Percentiles rank a stretch among this genome's conserved stretches.
phyloP scores from a whole-genome alignment of 805 yeast genomes.

The Candida glaebosa region DNA sequence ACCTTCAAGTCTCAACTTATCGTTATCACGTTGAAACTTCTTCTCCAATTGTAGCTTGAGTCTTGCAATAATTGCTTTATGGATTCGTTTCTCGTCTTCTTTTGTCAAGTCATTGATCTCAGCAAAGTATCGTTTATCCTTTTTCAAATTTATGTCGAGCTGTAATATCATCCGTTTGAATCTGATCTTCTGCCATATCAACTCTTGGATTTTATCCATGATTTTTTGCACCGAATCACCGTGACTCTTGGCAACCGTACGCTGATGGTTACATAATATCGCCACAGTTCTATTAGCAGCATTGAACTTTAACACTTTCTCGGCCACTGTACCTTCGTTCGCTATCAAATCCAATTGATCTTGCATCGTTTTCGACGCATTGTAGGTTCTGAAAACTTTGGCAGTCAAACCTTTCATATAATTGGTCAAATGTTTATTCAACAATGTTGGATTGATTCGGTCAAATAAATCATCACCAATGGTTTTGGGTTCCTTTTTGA shows the following conservation, averaged over 20 bases:
- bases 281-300: conserved; percentile 97
- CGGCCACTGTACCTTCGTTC: conserved; percentile 84
- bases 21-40: conserved; percentile 74
- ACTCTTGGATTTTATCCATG: conserved; percentile 70
- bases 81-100: conserved; percentile 60
- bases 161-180: conserved; percentile 65
- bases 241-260: conserved; percentile 84
- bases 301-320: conserved; percentile 81
- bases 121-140: conserved; percentile 56
- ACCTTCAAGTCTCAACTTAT: conserved; percentile 58
- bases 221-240: conserved; percentile 78
- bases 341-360: conserved; percentile 82
- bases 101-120: conserved; percentile 65
- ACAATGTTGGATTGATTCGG: conserved; percentile 75
- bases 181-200: conserved; percentile 80
- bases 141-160: conserved; percentile 54
- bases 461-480: conserved; percentile 94
- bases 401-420: conserved; percentile 95
- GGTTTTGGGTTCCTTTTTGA: conserved; percentile 83
- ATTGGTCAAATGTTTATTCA: conserved; percentile 82
- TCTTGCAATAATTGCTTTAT: conserved; percentile 55
- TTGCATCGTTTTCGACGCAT: conserved; percentile 96
- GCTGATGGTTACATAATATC: conserved; percentile 93
- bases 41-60: conserved; percentile 62
- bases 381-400: conserved; percentile 94